A percentile compares a stretch with the other conserved stretches of the same genome.
These are phyloP conservation scores for Mariannaea sp. DNA, from an alignment of 2,329 filamentous ascomycete genomes.

Conservation along the genomic window DNA sequence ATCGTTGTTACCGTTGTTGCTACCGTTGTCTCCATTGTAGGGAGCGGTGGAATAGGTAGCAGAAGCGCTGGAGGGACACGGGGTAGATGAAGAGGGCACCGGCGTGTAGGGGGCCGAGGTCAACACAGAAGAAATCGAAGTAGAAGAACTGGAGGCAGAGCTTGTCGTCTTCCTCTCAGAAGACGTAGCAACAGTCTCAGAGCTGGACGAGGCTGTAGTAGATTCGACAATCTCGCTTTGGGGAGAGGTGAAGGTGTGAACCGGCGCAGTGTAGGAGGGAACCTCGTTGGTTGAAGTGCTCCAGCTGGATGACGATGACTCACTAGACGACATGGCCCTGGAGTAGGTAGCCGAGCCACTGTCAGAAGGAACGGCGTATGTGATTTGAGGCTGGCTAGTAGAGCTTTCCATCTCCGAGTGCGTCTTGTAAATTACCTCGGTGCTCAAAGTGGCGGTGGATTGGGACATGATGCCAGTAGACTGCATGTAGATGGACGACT, in stretches of 20 bases:
- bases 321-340: not conserved
- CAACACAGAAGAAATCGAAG: too few species aligned
- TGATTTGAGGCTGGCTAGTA: not conserved
- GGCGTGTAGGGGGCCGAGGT: too few species aligned
- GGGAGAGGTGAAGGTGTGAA: not conserved
- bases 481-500: not conserved
- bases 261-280: not conserved
- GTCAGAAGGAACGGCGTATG: not conserved
- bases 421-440: not conserved
- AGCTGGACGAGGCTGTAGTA: not conserved
- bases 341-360: not conserved
- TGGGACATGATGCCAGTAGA: not conserved
- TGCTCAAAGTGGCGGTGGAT: slow-evolving; percentile 1
- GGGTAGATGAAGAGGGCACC: too few species aligned
- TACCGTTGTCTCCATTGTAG: not conserved
- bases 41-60: not conserved
- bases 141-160: not conserved
- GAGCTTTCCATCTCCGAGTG: not conserved
- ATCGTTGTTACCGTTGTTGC: too few species aligned
- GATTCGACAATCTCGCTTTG: not conserved
- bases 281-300: not conserved
- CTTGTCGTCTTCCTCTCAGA: not conserved
- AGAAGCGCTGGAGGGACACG: not conserved
- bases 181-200: not conserved
- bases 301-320: not conserved